Percentiles rank a stretch among this genome's conserved stretches.
These are phyloP conservation scores for Fusarium robinianum DNA, from an alignment of 2,329 filamentous ascomycete species.

Conservation along the genomic window DNA sequence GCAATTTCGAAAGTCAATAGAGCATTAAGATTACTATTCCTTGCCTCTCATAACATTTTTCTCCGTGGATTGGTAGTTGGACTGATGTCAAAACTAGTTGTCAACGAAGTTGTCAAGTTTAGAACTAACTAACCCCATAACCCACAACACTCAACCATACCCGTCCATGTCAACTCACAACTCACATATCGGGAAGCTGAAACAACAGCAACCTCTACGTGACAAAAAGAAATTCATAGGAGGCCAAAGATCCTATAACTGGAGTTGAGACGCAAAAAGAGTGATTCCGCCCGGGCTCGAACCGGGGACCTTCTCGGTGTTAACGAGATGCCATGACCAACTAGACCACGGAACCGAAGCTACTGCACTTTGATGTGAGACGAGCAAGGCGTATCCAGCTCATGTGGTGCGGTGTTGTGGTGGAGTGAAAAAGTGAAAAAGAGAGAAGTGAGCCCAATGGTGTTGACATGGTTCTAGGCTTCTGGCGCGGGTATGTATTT, in stretches of 20 bases:
- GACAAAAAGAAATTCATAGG: background rate
- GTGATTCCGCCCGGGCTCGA: slow-evolving; percentile 36
- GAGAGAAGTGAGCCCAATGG: background rate
- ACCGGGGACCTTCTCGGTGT: slow-evolving; percentile 39
- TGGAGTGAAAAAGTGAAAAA: background rate
- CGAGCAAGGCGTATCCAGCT: background rate
- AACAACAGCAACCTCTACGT: too few species aligned
- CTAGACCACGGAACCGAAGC: slow-evolving; percentile 34
- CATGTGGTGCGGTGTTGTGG: background rate
- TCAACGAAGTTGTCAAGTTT: too few species aligned
- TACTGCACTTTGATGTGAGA: slow-evolving; percentile 4
- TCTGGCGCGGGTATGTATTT: too few species aligned
- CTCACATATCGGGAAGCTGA: too few species aligned
- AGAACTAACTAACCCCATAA: too few species aligned
- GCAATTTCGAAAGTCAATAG: too few species aligned
- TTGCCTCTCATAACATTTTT: too few species aligned
- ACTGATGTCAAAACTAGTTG: too few species aligned
- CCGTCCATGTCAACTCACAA: too few species aligned
- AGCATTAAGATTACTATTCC: too few species aligned
- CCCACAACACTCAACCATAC: background rate
- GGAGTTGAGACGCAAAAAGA: slow-evolving; percentile 6
- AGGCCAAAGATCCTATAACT: background rate
- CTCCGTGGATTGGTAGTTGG: too few species aligned
- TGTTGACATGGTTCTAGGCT: too few species aligned
- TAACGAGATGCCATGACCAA: slow-evolving; percentile 37